phyloP scores from a whole-genome alignment of 176 grass and related monocot species.

The Rhynchospora breviuscula region DNA sequence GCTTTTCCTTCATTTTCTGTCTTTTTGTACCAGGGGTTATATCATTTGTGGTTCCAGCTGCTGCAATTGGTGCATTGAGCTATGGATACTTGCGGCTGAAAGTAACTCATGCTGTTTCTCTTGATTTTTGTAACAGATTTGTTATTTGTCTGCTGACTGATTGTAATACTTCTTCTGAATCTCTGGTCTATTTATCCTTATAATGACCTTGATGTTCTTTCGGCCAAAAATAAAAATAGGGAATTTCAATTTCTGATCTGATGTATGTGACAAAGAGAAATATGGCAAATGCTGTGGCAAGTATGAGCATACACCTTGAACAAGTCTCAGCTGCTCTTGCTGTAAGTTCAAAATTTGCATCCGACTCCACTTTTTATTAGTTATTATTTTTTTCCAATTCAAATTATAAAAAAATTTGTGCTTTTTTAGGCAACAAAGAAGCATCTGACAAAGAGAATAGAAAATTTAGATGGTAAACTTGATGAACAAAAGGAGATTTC shows the following conservation, averaged over 20 bases:
- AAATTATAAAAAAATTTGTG: not conserved
- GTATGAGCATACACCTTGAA: conserved; percentile 82
- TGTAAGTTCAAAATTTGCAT: conserved; percentile 36
- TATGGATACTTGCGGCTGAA: conserved; percentile 99
- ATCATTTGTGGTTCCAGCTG: conserved; percentile 70
- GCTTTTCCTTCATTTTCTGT: not conserved
- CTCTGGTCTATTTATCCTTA: not conserved
- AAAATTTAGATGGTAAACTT: conserved; percentile 85
- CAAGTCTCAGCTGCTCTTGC: conserved; percentile 77
- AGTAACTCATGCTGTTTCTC: conserved; percentile 38
- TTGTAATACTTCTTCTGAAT: not conserved
- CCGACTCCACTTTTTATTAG: not conserved
- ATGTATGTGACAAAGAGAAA: conserved; percentile 93
- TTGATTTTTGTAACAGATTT: conserved; percentile 14
- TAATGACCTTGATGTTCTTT: not conserved
- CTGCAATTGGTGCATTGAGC: conserved; percentile 66
- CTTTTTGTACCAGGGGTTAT: conserved; percentile 34
- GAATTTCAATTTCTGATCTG: conserved; percentile 71
- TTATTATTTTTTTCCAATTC: not conserved
- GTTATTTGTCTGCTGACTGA: not conserved
- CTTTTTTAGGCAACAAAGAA: conserved; percentile 73
- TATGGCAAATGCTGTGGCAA: conserved; percentile 78
- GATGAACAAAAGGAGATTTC: conserved; percentile 88
- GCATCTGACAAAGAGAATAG: conserved; percentile 87
- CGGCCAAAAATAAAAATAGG: conserved; percentile 30